Percentiles rank a stretch among this genome's conserved stretches.
phyloP scores from a whole-genome alignment of 1,139 yeast species.

The Geotrichum fermentans region DNA sequence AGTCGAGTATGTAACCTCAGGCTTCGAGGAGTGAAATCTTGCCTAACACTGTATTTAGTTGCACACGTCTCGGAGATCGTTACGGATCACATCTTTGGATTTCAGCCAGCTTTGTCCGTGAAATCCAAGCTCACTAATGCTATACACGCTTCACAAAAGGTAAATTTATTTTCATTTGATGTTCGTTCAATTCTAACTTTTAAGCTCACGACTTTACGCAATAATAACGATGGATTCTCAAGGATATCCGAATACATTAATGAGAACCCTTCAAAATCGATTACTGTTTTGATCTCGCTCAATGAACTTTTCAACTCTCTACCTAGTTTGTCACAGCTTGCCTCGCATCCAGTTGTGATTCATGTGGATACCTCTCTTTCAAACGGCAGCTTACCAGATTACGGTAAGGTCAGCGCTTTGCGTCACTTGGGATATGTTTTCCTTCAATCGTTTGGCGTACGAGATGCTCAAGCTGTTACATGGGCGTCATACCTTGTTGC shows the following conservation, averaged over 20 bases:
- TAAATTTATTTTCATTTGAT: background rate
- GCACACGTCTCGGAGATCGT: slow-evolving; percentile 31
- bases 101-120: slow-evolving; percentile 49
- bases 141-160: slow-evolving; percentile 24
- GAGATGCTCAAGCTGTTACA: slow-evolving; percentile 51
- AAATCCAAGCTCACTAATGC: slow-evolving; percentile 37
- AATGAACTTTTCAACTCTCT: slow-evolving; percentile 52
- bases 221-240: slow-evolving; percentile 53
- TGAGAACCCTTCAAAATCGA: slow-evolving; percentile 18
- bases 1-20: slow-evolving; percentile 12
- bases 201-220: slow-evolving; percentile 40
- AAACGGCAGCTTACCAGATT: slow-evolving; percentile 42
- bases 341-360: slow-evolving; percentile 48
- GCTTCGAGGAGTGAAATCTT: background rate
- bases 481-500: slow-evolving; percentile 58
- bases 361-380: slow-evolving; percentile 45
- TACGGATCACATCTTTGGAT: slow-evolving; percentile 41
- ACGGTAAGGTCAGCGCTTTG: slow-evolving; percentile 58
- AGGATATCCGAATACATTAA: slow-evolving; percentile 36
- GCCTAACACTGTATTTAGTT: slow-evolving; percentile 20
- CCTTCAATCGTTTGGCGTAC: slow-evolving; percentile 56
- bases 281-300: slow-evolving; percentile 46
- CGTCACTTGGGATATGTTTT: slow-evolving; percentile 65
- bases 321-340: slow-evolving; percentile 54
- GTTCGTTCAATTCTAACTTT: background rate